Evolutionary conservation across 73 alveolate species (phyloP).

Genomic region (Paramecium sexaurelia): DNA sequence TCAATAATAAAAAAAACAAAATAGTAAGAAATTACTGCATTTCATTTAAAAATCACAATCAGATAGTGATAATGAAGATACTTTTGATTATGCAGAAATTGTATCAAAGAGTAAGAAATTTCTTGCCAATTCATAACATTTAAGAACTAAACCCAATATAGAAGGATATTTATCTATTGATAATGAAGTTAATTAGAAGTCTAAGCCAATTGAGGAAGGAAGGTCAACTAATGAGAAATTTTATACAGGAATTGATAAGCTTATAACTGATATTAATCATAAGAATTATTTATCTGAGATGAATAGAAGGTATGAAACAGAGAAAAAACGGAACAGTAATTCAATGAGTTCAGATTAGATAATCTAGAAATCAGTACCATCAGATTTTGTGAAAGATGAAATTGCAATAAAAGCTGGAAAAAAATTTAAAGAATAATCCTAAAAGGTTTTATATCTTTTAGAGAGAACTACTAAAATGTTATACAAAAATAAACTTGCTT

Average conservation of each 20-base stretch:
- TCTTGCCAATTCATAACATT: not conserved
- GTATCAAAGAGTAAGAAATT: conserved; percentile 30
- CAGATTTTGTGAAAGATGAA: conserved; percentile 3
- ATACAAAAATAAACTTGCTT: not conserved
- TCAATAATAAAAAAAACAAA: not conserved
- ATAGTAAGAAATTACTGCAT: not conserved
- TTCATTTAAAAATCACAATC: not conserved
- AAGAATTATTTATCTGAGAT: not conserved
- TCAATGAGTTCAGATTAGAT: not conserved
- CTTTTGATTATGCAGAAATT: conserved; percentile 40
- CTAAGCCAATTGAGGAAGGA: not conserved
- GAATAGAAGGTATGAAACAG: not conserved
- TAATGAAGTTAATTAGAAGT: not conserved
- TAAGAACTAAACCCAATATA: not conserved
- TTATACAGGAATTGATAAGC: conserved; percentile 43
- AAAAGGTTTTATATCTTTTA: not conserved
- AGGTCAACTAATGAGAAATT: conserved; percentile 23
- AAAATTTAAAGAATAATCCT: not conserved
- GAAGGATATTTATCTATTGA: not conserved
- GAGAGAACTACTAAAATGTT: not conserved
- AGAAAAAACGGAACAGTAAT: not conserved
- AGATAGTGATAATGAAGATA: not conserved
- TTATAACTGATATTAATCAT: conserved; percentile 12
- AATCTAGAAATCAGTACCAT: not conserved
- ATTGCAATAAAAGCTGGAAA: not conserved